Conservation (phyloP, 148 eudicot species). For the Persicaria tinctoria region DNA sequence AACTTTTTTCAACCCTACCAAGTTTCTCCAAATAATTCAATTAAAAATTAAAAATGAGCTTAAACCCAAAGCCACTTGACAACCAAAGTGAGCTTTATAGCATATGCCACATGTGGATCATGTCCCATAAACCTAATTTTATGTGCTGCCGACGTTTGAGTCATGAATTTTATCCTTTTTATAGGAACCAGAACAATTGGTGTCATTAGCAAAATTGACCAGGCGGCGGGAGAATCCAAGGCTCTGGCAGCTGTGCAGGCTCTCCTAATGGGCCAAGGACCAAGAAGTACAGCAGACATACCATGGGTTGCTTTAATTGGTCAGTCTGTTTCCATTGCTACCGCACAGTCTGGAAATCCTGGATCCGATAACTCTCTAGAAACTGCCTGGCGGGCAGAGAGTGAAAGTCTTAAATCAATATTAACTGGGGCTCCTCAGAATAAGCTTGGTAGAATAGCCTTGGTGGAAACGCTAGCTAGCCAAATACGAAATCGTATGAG, state of each 20-base stretch:
- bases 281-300: conserved; percentile 82
- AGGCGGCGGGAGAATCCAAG: conserved; percentile 88
- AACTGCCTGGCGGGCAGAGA: conserved; percentile 99
- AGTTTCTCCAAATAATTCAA: neutral
- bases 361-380: conserved; percentile 86
- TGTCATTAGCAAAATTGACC: conserved; percentile 94
- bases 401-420: conserved; percentile 87
- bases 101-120: neutral
- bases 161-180: conserved; percentile 5
- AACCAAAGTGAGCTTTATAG: neutral
- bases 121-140: neutral
- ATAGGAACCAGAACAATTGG: conserved; percentile 95
- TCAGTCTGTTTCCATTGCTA: conserved; percentile 92
- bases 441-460: conserved; percentile 91
- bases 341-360: conserved; percentile 75
- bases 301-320: conserved; percentile 99
- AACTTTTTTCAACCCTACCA: neutral
- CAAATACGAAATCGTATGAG: conserved; percentile 91
- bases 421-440: conserved; percentile 84
- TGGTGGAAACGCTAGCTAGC: conserved; percentile 83
- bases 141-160: neutral
- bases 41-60: neutral
- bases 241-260: conserved; percentile 97
- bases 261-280: conserved; percentile 82
- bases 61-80: neutral